Evolutionary conservation across 2,329 filamentous ascomycete genomes (phyloP).

Genomic region (Ascosphaera apis): DNA sequence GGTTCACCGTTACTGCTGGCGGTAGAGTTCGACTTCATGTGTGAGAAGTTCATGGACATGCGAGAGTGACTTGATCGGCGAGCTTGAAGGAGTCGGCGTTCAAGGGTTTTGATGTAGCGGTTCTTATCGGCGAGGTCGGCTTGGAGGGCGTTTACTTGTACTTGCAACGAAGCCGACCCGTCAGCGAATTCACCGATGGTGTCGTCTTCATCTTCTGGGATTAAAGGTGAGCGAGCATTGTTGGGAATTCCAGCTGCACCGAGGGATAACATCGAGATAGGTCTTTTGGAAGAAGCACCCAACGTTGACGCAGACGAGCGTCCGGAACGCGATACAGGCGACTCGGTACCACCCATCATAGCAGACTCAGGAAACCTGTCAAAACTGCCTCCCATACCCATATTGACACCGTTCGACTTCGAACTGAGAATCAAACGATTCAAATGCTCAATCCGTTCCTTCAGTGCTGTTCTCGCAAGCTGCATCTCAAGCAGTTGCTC

Average conservation of each 20-base stretch:
- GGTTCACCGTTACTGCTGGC: conserved; percentile 38
- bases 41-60: conserved; percentile 49
- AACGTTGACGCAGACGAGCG: conserved; percentile 41
- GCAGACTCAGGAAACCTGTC: no score
- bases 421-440: conserved; percentile 89
- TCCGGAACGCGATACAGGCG: no score
- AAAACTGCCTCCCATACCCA: conserved; percentile 13
- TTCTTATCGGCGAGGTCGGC: conserved; percentile 94
- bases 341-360: no score
- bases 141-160: conserved; percentile 82
- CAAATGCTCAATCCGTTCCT: conserved; percentile 90
- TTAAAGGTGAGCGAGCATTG: conserved; percentile 11
- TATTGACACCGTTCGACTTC: conserved; percentile 85
- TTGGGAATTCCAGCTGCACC: conserved; percentile 18
- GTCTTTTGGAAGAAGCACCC: conserved; percentile 35
- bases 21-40: conserved; percentile 4
- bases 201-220: conserved; percentile 44
- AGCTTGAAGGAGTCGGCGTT: conserved; percentile 78
- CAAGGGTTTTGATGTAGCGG: conserved; percentile 80
- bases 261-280: conserved; percentile 42
- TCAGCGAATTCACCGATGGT: conserved; percentile 65
- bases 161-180: conserved; percentile 54
- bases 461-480: conserved; percentile 77
- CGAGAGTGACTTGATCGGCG: conserved; percentile 74
- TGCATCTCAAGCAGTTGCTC: conserved; percentile 99